phyloP scores from a whole-genome alignment of 2,329 filamentous ascomycete species.

The Cytospora piceae region DNA sequence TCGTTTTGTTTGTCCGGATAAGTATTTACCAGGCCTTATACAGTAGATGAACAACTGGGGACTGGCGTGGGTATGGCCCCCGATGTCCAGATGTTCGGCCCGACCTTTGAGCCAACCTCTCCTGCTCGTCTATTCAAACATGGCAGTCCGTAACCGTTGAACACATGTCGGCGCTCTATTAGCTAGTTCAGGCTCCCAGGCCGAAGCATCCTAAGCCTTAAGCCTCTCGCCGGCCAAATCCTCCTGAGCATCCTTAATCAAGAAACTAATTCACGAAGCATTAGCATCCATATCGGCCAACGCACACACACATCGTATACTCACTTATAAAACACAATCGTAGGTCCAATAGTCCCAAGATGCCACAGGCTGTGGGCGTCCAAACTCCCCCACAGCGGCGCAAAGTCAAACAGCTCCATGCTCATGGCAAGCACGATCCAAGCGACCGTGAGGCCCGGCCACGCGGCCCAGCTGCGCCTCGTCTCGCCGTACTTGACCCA shows the following conservation, averaged over 20 bases:
- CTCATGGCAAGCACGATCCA: conserved; percentile 96
- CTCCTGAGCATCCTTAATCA: conserved; percentile 82
- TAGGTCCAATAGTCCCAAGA: conserved; percentile 85
- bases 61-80: neutral
- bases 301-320: conserved; percentile 39
- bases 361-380: conserved; percentile 98
- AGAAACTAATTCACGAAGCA: conserved; percentile 62
- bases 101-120: neutral
- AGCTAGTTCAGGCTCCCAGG: neutral
- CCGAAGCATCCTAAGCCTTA: conserved; percentile 58
- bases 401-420: conserved; percentile 91
- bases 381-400: conserved; percentile 77
- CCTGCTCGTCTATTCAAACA: neutral
- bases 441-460: conserved; percentile 87
- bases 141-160: neutral
- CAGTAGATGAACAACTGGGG: neutral
- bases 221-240: conserved; percentile 75
- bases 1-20: neutral
- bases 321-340: conserved; percentile 92
- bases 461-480: conserved; percentile 77
- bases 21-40: neutral
- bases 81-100: neutral
- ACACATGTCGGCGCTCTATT: neutral
- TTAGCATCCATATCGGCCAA: conserved; percentile 33
- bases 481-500: conserved; percentile 72